Percentiles rank a stretch among this genome's conserved stretches.
phyloP scores from a whole-genome alignment of 306 rosid species.

The Quercus parvula region DNA sequence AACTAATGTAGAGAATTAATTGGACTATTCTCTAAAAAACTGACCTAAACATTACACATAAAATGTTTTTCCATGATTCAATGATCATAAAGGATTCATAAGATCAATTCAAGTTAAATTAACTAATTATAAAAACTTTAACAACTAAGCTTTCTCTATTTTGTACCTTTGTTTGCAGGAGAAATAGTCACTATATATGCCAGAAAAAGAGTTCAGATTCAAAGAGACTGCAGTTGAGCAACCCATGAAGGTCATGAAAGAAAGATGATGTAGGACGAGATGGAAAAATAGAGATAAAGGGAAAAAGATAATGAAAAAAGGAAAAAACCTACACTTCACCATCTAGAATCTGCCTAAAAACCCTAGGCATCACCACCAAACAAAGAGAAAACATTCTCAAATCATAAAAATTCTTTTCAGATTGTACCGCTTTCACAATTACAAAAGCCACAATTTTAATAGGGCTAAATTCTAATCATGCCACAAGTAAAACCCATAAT shows the following conservation, averaged over 20 bases:
- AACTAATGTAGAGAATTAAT: neutral
- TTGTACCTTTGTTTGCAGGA: neutral
- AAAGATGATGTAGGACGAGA: no score
- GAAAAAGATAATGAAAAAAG: no score
- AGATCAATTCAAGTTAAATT: neutral
- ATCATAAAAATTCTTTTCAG: no score
- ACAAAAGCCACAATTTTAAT: no score
- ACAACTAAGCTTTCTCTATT: neutral
- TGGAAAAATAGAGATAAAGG: no score
- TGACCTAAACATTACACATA: neutral
- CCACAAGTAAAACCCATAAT: no score
- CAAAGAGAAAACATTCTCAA: no score
- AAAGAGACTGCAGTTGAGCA: neutral
- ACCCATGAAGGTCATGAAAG: neutral
- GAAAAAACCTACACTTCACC: no score
- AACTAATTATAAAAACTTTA: neutral
- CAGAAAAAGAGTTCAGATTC: neutral
- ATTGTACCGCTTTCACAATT: no score
- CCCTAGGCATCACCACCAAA: no score
- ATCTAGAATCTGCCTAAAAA: no score
- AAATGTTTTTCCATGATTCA: neutral
- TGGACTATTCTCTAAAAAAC: neutral
- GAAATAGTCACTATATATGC: neutral
- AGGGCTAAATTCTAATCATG: no score
- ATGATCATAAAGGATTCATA: neutral